phyloP scores from a whole-genome alignment of 768 basidiomycete genomes.

The Trametes elegans region DNA sequence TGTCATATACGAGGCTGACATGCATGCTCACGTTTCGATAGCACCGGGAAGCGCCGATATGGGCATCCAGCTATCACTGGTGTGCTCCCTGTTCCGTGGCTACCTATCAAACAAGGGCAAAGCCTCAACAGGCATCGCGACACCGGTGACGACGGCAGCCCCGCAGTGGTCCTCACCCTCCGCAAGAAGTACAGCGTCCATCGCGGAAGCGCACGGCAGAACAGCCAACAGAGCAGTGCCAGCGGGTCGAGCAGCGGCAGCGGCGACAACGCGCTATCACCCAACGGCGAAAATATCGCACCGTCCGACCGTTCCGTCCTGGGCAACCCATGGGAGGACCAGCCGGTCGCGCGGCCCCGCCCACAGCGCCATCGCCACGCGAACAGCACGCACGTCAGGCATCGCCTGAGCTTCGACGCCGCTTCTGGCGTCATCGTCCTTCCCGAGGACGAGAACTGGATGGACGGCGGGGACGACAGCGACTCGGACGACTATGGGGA shows the following conservation, averaged over 20 bases:
- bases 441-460: conserved; percentile 69
- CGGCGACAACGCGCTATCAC: not conserved
- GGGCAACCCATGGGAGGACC: conserved; percentile 65
- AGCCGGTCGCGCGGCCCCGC: conserved; percentile 31
- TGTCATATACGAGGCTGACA: not conserved
- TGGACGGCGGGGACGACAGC: conserved; percentile 47
- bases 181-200: conserved; percentile 65
- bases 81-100: conserved; percentile 89
- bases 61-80: conserved; percentile 96
- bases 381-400: conserved; percentile 34
- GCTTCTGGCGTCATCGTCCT: conserved; percentile 88
- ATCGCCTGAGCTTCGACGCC: conserved; percentile 80
- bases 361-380: conserved; percentile 17
- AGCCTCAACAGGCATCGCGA: conserved; percentile 32
- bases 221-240: conserved; percentile 11
- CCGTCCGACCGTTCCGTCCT: conserved; percentile 14
- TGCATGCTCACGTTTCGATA: conserved; percentile 31
- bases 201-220: conserved; percentile 1
- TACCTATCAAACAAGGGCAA: conserved; percentile 74
- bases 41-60: conserved; percentile 92
- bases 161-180: conserved; percentile 80
- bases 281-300: conserved; percentile 1
- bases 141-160: conserved; percentile 41
- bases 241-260: conserved; percentile 1
- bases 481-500: conserved; percentile 50